phyloP scores from a whole-genome alignment of 2,329 filamentous ascomycete species.

The Ambrosiella cleistominuta region DNA sequence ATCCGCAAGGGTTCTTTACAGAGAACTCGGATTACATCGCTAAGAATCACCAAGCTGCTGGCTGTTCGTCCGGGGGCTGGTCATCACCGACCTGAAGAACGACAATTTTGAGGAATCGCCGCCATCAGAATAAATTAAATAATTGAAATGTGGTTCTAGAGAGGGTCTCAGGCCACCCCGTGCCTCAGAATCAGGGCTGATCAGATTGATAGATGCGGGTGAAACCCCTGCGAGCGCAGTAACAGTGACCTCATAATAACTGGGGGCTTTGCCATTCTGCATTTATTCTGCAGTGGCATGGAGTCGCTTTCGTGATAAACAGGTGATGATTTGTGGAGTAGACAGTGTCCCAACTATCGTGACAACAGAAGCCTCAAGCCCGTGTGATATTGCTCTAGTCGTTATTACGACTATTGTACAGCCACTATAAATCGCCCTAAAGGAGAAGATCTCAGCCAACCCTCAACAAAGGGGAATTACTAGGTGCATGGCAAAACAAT shows the following conservation, averaged over 20 bases:
- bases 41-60: no score
- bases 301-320: background rate
- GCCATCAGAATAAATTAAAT: background rate
- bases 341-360: no score
- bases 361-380: no score
- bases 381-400: no score
- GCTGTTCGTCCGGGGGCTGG: no score
- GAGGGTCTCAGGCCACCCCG: background rate
- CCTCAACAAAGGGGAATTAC: no score
- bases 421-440: no score
- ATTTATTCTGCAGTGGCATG: background rate
- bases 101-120: background rate
- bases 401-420: no score
- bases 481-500: no score
- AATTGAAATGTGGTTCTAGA: background rate
- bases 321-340: background rate
- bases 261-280: background rate
- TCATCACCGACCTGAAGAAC: no score
- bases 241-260: background rate
- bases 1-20: background rate
- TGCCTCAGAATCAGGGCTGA: background rate
- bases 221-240: background rate
- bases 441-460: no score
- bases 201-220: background rate
- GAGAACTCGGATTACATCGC: background rate